Base-by-base conservation (phyloP, 805 yeast species). In the Blastobotrys robertii region DNA sequence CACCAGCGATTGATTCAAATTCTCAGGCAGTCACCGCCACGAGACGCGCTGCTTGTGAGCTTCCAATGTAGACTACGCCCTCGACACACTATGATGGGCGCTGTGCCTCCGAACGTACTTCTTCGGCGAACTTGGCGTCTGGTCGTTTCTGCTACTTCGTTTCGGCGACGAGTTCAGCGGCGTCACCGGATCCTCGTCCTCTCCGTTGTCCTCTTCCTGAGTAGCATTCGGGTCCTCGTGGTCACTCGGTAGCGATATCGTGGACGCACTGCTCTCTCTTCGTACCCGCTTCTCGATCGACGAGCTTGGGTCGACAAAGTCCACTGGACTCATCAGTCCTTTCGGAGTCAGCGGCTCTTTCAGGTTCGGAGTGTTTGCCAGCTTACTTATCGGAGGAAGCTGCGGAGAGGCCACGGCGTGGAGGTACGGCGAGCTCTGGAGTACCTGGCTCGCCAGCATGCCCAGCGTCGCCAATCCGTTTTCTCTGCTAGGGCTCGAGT, bases 361-460 rank as follows among this genome's bases (percentile, higher is more conserved):
- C 16, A 33, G 16, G 11, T 33, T 19, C 6, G 25, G 25, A 3
- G 19, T 33, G 19, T 14, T 15, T 3, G 16, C 19, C 3, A 15
- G 19, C 11, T 14, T 10, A 7, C n/a, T 10, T n/a, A 14, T 12
- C 5, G 15, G 36, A n/a, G 36, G 36, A 3, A 13, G 19, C 16
- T 33, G 36, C 31, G 22, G 39, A 10, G 28, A 15, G 6, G 25
- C 4, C 4, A 19, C 25, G 25, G 25, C 6, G 25, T 19, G 25
- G 25, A 19, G 25, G 25, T 19, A 19, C 6, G 25, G 25, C 25
- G 25, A 19, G 25, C 25, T 19, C 44, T 44, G 34, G 12, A 73
- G 53, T 0, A 72, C 77, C 49, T 74, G 79, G 34, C 74, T 66
- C 2, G 81, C 81, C 42, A 76, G 59, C 44, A 72, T 56, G 10